Evolutionary conservation across 192 early-diverging fungal species (phyloP).

Genomic region (Mortierella hygrophila): DNA sequence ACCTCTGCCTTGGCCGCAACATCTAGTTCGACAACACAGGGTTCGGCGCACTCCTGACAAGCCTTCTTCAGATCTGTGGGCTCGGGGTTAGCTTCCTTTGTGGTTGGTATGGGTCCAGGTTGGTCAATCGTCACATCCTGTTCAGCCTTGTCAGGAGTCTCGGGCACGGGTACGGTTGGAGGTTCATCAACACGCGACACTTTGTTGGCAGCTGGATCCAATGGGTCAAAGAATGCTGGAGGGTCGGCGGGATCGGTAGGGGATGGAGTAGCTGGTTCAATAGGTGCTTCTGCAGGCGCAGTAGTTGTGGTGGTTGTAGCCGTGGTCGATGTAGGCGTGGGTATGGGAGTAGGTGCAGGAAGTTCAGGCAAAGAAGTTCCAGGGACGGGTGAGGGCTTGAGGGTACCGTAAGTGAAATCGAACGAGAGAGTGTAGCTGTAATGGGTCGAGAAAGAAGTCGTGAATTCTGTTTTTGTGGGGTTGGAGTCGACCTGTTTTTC

Average conservation of each 20-base stretch:
- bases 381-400: background rate
- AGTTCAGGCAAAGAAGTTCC: constrained; percentile 3
- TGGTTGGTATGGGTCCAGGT: background rate
- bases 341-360: background rate
- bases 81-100: background rate
- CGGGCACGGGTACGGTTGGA: background rate
- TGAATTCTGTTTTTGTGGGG: background rate
- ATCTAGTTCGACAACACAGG: constrained; percentile 7
- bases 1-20: constrained; percentile 10
- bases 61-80: constrained; percentile 4
- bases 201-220: background rate
- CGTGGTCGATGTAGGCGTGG: background rate
- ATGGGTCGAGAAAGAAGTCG: background rate
- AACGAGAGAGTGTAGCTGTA: constrained; percentile 18
- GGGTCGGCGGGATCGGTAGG: background rate
- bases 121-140: background rate
- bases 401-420: constrained; percentile 16
- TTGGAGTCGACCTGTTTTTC: background rate
- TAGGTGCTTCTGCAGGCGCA: background rate
- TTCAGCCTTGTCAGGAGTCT: background rate
- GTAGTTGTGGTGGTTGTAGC: background rate
- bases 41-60: constrained; percentile 16
- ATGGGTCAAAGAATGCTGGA: background rate
- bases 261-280: background rate
- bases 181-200: background rate